Percentiles rank a stretch among this genome's conserved stretches.
phyloP scores from a whole-genome alignment of 2,329 filamentous ascomycete species.

The Cladophialophora carrionii region DNA sequence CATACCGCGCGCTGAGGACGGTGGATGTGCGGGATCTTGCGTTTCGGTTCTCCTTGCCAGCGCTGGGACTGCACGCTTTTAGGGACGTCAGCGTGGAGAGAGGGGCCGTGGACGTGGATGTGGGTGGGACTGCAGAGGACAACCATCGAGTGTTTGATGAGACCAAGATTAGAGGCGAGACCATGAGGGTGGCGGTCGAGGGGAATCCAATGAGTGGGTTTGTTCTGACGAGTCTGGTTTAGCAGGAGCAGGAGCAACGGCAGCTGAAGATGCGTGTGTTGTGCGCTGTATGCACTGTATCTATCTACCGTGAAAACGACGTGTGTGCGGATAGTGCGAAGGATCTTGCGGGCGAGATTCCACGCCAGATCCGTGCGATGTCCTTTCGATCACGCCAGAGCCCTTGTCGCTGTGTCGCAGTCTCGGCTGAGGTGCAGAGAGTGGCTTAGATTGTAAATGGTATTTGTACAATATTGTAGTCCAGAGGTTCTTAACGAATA shows the following conservation, averaged over 20 bases:
- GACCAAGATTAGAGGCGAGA: slow-evolving; percentile 25
- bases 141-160: slow-evolving; percentile 27
- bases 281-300: background rate
- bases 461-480: background rate
- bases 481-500: background rate
- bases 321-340: background rate
- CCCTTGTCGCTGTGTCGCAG: background rate
- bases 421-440: background rate
- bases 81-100: slow-evolving; percentile 24
- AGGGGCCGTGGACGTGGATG: slow-evolving; percentile 11
- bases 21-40: slow-evolving; percentile 32
- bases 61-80: slow-evolving; percentile 29
- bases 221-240: slow-evolving; percentile 29
- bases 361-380: background rate
- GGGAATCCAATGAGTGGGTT: slow-evolving; percentile 27
- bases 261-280: background rate
- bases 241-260: background rate
- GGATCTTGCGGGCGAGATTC: slow-evolving; percentile 14
- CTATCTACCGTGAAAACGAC: background rate
- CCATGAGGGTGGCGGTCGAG: slow-evolving; percentile 29
- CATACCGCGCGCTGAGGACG: slow-evolving; percentile 21
- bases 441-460: background rate
- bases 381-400: background rate
- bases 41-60: slow-evolving; percentile 28
- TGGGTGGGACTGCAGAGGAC: background rate